Evolutionary conservation across 208 protist species (phyloP).

Genomic region (Crithidia brevicula): DNA sequence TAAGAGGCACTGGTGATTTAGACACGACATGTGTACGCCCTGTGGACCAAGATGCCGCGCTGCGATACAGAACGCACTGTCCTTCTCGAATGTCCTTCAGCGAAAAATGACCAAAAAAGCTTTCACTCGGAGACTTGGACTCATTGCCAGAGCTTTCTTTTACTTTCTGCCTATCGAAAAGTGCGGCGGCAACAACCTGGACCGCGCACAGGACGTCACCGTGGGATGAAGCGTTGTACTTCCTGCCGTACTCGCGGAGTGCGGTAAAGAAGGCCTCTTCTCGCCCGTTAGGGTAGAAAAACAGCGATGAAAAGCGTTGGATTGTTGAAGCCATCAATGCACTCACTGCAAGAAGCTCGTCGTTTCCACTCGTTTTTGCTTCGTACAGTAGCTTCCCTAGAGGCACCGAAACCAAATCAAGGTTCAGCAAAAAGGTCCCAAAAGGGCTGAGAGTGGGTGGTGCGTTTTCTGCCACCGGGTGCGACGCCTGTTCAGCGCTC

Average conservation of each 20-base stretch:
- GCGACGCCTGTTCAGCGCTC: background rate
- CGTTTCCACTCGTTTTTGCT: background rate
- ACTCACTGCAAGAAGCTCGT: conserved; percentile 6
- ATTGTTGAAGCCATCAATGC: conserved; percentile 12
- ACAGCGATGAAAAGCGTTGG: background rate
- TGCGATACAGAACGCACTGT: background rate
- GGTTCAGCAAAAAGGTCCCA: conserved; percentile 10
- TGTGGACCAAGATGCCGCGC: too few relatives aligned
- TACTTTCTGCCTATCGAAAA: background rate
- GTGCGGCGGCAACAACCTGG: background rate
- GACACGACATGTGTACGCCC: too few relatives aligned
- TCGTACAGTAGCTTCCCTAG: conserved; percentile 14
- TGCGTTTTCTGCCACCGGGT: background rate
- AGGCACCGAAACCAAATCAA: conserved; percentile 11
- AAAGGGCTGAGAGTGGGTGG: conserved; percentile 2
- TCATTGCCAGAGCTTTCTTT: background rate
- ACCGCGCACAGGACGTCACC: conserved; percentile 15
- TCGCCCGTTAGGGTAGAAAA: background rate
- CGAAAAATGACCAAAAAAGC: background rate
- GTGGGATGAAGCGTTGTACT: background rate
- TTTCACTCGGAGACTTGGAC: background rate
- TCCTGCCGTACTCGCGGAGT: background rate
- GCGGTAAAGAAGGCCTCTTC: background rate
- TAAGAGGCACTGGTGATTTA: too few relatives aligned
- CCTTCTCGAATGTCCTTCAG: background rate